These are phyloP conservation scores for Podospora tetraspora DNA, from an alignment of 495 filamentous ascomycete species.

Conservation along the genomic window DNA sequence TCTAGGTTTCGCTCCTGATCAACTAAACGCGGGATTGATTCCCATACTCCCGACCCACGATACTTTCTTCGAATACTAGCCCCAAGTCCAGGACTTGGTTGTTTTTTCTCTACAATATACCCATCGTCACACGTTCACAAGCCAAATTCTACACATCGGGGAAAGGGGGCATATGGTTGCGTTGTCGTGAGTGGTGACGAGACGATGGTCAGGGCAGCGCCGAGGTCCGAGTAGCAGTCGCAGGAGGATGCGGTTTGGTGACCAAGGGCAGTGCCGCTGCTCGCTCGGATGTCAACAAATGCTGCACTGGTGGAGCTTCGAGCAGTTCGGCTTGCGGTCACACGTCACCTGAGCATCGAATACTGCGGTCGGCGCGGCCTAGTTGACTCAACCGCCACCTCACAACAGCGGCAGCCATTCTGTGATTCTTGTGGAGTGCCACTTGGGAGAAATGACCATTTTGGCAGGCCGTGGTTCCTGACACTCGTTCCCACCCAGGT, in stretches of 20 bases:
- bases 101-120: constrained; percentile 1
- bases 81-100: background rate
- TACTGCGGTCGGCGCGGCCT: background rate
- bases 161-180: background rate
- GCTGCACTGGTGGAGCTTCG: background rate
- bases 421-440: background rate
- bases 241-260: background rate
- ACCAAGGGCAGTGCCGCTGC: background rate
- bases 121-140: background rate
- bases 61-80: background rate
- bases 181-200: background rate
- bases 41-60: background rate
- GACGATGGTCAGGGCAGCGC: background rate
- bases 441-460: background rate
- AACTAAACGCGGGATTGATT: background rate
- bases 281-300: background rate
- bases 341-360: background rate
- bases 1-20: constrained; percentile 15
- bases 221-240: background rate
- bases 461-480: background rate
- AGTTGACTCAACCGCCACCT: background rate
- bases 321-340: background rate
- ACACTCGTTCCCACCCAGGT: background rate
- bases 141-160: background rate
- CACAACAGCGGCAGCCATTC: background rate